Conservation (phyloP, 495 filamentous ascomycete species). For the Penicillium roqueforti region DNA sequence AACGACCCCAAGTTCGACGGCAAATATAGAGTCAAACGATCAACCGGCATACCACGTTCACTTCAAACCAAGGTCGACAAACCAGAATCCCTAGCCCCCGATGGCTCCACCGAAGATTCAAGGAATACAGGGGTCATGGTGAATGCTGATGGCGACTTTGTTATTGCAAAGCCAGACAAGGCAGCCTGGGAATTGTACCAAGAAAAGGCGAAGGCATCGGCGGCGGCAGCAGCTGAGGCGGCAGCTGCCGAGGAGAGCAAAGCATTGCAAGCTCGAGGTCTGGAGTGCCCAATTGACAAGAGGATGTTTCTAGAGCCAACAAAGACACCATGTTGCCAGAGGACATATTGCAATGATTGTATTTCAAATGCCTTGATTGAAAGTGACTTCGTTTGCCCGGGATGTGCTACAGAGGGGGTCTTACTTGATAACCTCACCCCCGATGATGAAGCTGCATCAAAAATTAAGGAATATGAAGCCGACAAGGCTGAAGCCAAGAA, state of each 20-base stretch:
- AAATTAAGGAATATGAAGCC: slow-evolving; percentile 74
- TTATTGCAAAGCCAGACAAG: slow-evolving; percentile 90
- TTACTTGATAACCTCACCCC: slow-evolving; percentile 84
- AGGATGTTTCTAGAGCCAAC: slow-evolving; percentile 95
- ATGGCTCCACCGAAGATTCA: slow-evolving; percentile 67
- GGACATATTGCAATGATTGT: slow-evolving; percentile 98
- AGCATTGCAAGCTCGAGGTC: slow-evolving; percentile 75
- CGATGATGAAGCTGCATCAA: slow-evolving; percentile 71
- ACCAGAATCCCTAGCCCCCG: slow-evolving; percentile 65
- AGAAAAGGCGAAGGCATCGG: slow-evolving; percentile 79
- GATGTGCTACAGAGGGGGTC: slow-evolving; percentile 83
- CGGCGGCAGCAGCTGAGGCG: slow-evolving; percentile 68
- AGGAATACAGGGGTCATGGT: slow-evolving; percentile 92
- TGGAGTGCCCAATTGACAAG: slow-evolving; percentile 94
- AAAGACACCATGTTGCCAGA: slow-evolving; percentile 96
- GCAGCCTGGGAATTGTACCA: slow-evolving; percentile 95
- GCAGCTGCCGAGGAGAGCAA: slow-evolving; percentile 68
- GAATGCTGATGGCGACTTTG: slow-evolving; percentile 94
- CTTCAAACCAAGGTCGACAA: slow-evolving; percentile 94
- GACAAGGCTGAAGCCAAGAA: slow-evolving; percentile 59
- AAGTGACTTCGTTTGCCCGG: slow-evolving; percentile 93
- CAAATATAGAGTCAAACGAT: slow-evolving; percentile 84
- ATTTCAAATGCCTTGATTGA: slow-evolving; percentile 96
- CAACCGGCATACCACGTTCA: slow-evolving; percentile 90
- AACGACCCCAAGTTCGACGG: slow-evolving; percentile 94